Conservation (phyloP, 129 eudicot genomes). For the Flaveria brownii region DNA sequence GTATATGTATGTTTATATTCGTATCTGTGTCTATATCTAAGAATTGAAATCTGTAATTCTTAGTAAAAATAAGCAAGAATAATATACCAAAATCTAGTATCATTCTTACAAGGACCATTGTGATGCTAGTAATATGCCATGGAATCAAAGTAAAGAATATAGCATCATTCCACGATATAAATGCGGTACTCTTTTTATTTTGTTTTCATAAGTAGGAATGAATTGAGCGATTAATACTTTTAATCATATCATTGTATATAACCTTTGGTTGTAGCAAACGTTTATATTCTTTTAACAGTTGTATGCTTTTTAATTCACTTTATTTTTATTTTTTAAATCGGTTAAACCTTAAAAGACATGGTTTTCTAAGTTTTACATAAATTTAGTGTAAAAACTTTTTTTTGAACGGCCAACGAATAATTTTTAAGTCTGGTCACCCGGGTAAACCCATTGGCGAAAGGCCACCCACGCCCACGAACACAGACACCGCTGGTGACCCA, state of each 20-base stretch:
- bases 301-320: neutral
- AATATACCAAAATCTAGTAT: conserved; percentile 11
- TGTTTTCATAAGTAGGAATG: too few species aligned
- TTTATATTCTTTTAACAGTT: neutral
- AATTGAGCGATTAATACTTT: neutral
- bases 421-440: too few species aligned
- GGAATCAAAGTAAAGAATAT: conserved; percentile 11
- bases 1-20: too few species aligned
- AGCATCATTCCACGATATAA: conserved; percentile 3
- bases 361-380: neutral
- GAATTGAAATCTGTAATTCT: neutral
- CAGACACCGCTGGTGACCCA: too few species aligned
- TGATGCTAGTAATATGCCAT: conserved; percentile 11
- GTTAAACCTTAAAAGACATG: neutral
- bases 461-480: too few species aligned
- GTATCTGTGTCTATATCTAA: too few species aligned
- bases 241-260: neutral
- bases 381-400: too few species aligned
- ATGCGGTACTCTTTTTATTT: neutral
- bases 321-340: too few species aligned
- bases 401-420: too few species aligned
- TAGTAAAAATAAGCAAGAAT: neutral
- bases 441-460: too few species aligned
- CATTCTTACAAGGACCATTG: neutral
- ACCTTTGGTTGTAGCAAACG: neutral